A percentile compares a stretch with the other conserved stretches of the same genome.
These are phyloP conservation scores for Phytophthora foliorum DNA, from an alignment of 352 stramenopile genomes.

Conservation along the genomic window DNA sequence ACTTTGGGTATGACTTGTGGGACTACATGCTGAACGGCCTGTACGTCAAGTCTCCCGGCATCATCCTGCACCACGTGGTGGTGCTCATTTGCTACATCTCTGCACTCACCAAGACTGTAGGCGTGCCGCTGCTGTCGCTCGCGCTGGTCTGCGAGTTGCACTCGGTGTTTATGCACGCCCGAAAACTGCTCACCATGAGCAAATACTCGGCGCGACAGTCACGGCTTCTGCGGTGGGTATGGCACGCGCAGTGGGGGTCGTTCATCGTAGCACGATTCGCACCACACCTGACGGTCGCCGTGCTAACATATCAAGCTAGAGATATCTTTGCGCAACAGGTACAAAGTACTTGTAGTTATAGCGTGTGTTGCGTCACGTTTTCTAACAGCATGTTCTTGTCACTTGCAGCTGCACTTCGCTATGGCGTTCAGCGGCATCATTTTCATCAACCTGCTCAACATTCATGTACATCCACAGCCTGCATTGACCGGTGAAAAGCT, in stretches of 20 bases:
- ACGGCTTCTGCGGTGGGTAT: conserved; percentile 49
- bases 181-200: conserved; percentile 82
- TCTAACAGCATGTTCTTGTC: background rate
- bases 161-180: conserved; percentile 79
- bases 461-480: conserved; percentile 41
- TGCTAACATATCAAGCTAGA: conserved; percentile 56
- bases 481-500: background rate
- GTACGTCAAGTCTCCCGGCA: conserved; percentile 77
- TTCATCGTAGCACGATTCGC: conserved; percentile 58
- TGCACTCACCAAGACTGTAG: conserved; percentile 75
- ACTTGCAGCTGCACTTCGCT: conserved; percentile 58
- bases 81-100: conserved; percentile 87
- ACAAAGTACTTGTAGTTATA: conserved; percentile 1
- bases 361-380: background rate
- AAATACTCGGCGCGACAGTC: conserved; percentile 48
- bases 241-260: conserved; percentile 64
- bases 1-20: conserved; percentile 88
- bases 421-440: conserved; percentile 85
- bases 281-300: conserved; percentile 53
- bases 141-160: conserved; percentile 83
- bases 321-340: conserved; percentile 59
- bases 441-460: conserved; percentile 79
- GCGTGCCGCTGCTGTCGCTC: conserved; percentile 76
- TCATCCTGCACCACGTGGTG: conserved; percentile 80
- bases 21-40: conserved; percentile 79